Base-by-base conservation (phyloP, 179 eudicot genomes). In the Amaranthus tricolor region DNA sequence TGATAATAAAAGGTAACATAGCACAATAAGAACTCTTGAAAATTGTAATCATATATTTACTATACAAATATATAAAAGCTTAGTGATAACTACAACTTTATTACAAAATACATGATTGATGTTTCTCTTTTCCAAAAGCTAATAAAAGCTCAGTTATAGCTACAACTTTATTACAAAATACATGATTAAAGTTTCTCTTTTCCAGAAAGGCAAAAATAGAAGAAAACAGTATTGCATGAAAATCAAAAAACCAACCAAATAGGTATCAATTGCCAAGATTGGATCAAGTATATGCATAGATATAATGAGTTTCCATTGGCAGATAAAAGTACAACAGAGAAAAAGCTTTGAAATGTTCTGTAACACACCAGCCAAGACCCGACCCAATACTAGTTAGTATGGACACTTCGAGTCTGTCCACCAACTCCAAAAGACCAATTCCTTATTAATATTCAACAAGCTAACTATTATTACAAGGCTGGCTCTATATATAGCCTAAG, bases 1-100 rank as follows among this genome's bases (percentile, higher is more conserved):
- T 95, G 88, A 73, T 77, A 31, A 78, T n/a, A 68, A 7, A 64
- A 31, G 61, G 51, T 53, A 62, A 53, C 44, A 5, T 8, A 61
- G 48, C 56, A 72, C 24, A 47, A 64, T 19, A 67, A 16, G 45
- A 74, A 58, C 70, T 43, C 14, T 13, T 66, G 0, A 4, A 31
- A 1, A 49, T 17, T 20, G 17, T 43, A 66, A 66, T 15, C 13
- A 45, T 9, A 31, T 24, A 31, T 31, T 52, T 6, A 16, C n/a
- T 31, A 31, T 31, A 31, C 2, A 40, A 9, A 62, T 9, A n/a
- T 4, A 44, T 14, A 9, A 3, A 6, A 14, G 6, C 40, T 24
- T 6, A 6, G n/a, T n/a, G n/a, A 43, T 63, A 40, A 1, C 44
- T 53, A 53, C 15, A 4, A 61, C 6, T 7, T 9, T 55, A 66